Base-by-base conservation (phyloP, 805 yeast species). In the Candida pini region DNA sequence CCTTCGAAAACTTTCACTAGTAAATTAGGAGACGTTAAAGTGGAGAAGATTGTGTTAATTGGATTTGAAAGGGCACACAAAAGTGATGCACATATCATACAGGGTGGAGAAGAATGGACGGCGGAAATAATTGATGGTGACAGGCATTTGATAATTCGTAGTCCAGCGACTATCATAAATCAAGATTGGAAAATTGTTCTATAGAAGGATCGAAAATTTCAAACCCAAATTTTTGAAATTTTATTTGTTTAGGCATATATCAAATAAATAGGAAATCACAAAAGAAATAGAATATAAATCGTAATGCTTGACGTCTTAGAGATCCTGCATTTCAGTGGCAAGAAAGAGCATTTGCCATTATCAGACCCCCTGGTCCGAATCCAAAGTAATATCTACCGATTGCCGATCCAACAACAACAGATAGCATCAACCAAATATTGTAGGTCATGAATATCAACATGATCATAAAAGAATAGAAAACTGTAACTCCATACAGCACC, bases 21-120 rank as follows among this genome's bases (percentile, higher is more conserved):
- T 6, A 21, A 33, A 10, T 50, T 63, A 17, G 62, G 56, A n/a
- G 45, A 43, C 10, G 63, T 71, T n/a, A 55, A 45, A 5, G 58
- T 84, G 33, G 87, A 80, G 43, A 73, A 66, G 42, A 68, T 84
- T 12, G 52, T 74, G 1, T 45, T 85, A 24, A 56, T 78, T 21
- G 75, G 75, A 4, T 44, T 43, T 4, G 23, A 36, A 5, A 21
- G 27, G 15, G 22, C 18, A 2, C 33, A 4, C 29, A 44, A 13
- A 49, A 44, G 12, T 27, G 28, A 5, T 2, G 65, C 57, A 5
- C 38, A 30, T 3, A 63, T 73, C 6, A 34, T 41, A 6, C 76
- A 72, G 47, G 59, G 48, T 19, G 68, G 55, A 1, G 29, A 60
- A n/a, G 31, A 44, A 3, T 64, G 73, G 71, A 40, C 39, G 2